A percentile compares a stretch with the other conserved stretches of the same genome.
Conservation (phyloP, 306 rosid species). For the Medicago truncatula region MtrunA17r5.0-ANR NC_053044.1:39489501-39490000, state of each 20-base stretch:
- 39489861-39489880: slow-evolving; percentile 7
- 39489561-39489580: slow-evolving; percentile 30
- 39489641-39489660: neutral
- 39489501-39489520: no score
- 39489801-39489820: neutral
- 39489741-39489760: slow-evolving; percentile 13
- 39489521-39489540: neutral
- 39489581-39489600: slow-evolving; percentile 20
- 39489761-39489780: slow-evolving; percentile 36
- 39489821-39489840: slow-evolving; percentile 18
- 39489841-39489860: slow-evolving; percentile 2
- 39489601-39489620: neutral
- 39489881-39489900: slow-evolving; percentile 5
- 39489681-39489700: slow-evolving; percentile 28
- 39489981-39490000: neutral
- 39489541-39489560: neutral
- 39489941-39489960: slow-evolving; percentile 21
- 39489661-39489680: slow-evolving; percentile 19
- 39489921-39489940: slow-evolving; percentile 21
- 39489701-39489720: slow-evolving; percentile 29
- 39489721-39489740: neutral
- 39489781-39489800: slow-evolving; percentile 27
- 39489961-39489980: slow-evolving; percentile 29
- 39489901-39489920: neutral
- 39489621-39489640: neutral